These are phyloP conservation scores for Primulina eburnea DNA, from an alignment of 257 asterid genomes.

Conservation along the genomic window DNA sequence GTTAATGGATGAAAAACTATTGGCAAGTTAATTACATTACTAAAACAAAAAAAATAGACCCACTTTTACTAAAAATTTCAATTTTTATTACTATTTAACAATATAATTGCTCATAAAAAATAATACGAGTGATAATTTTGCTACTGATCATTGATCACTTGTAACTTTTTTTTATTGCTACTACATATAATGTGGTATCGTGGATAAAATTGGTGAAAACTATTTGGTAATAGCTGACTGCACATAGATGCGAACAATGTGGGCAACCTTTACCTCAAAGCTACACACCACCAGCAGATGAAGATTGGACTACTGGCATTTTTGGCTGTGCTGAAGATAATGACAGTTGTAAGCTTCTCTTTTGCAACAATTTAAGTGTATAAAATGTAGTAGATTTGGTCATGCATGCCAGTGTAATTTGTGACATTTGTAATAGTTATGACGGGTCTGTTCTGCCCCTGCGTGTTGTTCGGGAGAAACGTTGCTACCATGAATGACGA, in stretches of 20 bases:
- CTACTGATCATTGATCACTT: no score
- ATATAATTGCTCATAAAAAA: no score
- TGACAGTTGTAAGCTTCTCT: slow-evolving; percentile 50
- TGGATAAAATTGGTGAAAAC: slow-evolving; percentile 6
- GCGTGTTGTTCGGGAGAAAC: slow-evolving; percentile 63
- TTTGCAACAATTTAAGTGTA: no score
- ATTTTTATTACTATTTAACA: no score
- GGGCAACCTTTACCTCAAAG: slow-evolving; percentile 68
- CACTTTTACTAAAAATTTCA: no score
- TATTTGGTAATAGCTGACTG: slow-evolving; percentile 40
- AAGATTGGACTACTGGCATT: slow-evolving; percentile 71
- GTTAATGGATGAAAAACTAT: no score
- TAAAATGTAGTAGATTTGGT: no score
- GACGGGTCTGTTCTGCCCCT: slow-evolving; percentile 70
- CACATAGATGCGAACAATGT: slow-evolving; percentile 66
- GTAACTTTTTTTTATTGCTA: no score
- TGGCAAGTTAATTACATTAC: no score
- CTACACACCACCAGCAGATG: slow-evolving; percentile 70
- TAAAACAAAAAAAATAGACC: no score
- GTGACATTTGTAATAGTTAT: slow-evolving; percentile 32
- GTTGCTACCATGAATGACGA: slow-evolving; percentile 58
- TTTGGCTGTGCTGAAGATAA: slow-evolving; percentile 68
- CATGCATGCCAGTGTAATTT: background rate
- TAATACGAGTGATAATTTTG: no score
- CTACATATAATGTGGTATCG: no score